A percentile compares a stretch with the other conserved stretches of the same genome.
phyloP scores from a whole-genome alignment of 805 yeast genomes.

The Lipomyces chichibuensis region DNA sequence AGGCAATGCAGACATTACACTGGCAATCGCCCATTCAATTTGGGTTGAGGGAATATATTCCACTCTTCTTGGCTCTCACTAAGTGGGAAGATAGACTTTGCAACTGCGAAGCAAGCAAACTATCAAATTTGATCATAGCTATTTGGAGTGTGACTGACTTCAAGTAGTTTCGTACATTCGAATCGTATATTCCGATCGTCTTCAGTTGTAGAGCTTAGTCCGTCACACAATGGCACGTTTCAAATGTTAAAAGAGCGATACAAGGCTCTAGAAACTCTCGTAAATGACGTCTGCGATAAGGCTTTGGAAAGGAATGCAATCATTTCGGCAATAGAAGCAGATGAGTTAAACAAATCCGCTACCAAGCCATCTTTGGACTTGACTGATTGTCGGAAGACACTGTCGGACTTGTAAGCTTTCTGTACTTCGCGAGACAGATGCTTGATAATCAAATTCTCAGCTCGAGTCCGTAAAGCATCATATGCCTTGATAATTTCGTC shows the following conservation, averaged over 20 bases:
- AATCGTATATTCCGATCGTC: not conserved
- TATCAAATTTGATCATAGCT: not conserved
- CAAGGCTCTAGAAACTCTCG: constrained; percentile 21
- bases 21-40: not conserved
- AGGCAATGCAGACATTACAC: not conserved
- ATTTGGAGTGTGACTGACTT: not conserved
- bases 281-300: constrained; percentile 20
- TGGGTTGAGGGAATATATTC: constrained; percentile 2
- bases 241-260: constrained; percentile 24
- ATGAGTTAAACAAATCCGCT: constrained; percentile 18
- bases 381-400: constrained; percentile 19
- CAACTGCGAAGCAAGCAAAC: not conserved
- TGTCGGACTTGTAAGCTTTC: constrained; percentile 18
- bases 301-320: constrained; percentile 24
- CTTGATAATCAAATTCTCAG: constrained; percentile 41
- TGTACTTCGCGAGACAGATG: constrained; percentile 40
- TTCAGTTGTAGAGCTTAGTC: not conserved
- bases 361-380: constrained; percentile 21
- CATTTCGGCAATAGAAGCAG: constrained; percentile 24
- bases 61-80: constrained; percentile 10
- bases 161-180: not conserved
- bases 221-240: not conserved
- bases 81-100: constrained; percentile 6
- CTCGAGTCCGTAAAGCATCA: constrained; percentile 42
- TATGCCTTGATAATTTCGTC: constrained; percentile 51